phyloP scores from a whole-genome alignment of 2,329 filamentous ascomycete species.

The Diaporthe destruens region DNA sequence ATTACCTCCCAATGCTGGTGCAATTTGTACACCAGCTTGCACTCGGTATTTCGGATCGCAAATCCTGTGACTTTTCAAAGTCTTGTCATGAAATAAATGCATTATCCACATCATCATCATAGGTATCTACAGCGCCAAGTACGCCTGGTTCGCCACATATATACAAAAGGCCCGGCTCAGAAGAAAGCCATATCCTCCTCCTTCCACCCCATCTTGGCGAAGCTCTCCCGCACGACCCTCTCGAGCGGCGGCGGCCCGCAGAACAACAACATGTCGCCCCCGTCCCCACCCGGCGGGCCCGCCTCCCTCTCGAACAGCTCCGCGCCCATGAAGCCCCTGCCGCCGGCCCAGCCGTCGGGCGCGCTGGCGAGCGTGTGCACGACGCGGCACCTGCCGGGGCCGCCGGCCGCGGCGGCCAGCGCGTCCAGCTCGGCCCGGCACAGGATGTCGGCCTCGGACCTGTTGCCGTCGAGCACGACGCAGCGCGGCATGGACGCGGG shows the following conservation, averaged over 20 bases:
- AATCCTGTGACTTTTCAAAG: neutral
- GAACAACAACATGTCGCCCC: constrained; percentile 76
- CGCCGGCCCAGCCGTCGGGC: constrained; percentile 74
- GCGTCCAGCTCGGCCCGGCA: constrained; percentile 79
- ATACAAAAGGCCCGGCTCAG: constrained; percentile 51
- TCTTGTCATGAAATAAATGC: neutral
- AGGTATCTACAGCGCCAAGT: neutral
- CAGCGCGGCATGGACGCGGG: constrained; percentile 75
- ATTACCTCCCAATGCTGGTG: neutral
- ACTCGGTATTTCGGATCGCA: too few species aligned
- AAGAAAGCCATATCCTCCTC: constrained; percentile 84
- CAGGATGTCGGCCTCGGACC: constrained; percentile 84
- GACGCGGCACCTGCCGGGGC: constrained; percentile 70
- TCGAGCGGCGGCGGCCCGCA: constrained; percentile 84
- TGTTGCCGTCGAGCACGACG: constrained; percentile 83
- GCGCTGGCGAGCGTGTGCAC: constrained; percentile 78
- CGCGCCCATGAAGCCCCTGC: constrained; percentile 74
- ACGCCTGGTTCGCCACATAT: neutral
- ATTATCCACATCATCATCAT: constrained; percentile 4
- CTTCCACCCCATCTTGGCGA: constrained; percentile 72
- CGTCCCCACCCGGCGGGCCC: constrained; percentile 54
- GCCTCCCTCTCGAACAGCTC: constrained; percentile 72
- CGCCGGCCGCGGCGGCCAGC: constrained; percentile 63
- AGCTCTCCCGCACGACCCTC: constrained; percentile 69
- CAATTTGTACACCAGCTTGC: neutral